Evolutionary conservation across 371 early-diverging fungal species (phyloP).

Genomic region (Saksenaea oblongispora): DNA sequence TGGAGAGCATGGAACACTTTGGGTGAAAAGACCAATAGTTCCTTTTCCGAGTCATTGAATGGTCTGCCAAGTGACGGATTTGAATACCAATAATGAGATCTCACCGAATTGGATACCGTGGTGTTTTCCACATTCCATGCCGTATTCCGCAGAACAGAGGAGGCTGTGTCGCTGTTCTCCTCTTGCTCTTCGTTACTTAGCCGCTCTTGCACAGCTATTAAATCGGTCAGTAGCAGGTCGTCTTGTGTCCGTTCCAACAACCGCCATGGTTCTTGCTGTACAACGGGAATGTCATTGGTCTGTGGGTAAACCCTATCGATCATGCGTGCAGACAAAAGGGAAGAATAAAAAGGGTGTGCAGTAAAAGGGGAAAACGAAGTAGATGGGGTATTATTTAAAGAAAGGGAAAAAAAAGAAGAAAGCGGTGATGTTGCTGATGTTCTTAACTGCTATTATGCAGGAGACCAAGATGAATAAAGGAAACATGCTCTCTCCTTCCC

Average conservation of each 20-base stretch:
- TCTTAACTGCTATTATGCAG: no score
- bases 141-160: background rate
- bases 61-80: background rate
- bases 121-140: background rate
- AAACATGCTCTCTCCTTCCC: no score
- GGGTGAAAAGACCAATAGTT: background rate
- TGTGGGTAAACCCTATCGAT: background rate
- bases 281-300: background rate
- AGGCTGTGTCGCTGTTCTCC: background rate
- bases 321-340: background rate
- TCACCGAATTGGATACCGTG: background rate
- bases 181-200: background rate
- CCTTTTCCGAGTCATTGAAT: background rate
- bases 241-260: background rate
- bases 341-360: background rate
- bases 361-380: background rate
- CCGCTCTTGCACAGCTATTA: background rate
- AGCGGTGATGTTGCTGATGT: no score
- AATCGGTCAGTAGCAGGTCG: background rate
- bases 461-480: no score
- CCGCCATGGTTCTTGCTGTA: background rate
- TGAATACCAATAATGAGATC: background rate
- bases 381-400: no score
- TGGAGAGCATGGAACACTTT: background rate
- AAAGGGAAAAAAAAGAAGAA: no score